Conservation (phyloP, 805 yeast genomes). For the Barnettozyma californica region DNA sequence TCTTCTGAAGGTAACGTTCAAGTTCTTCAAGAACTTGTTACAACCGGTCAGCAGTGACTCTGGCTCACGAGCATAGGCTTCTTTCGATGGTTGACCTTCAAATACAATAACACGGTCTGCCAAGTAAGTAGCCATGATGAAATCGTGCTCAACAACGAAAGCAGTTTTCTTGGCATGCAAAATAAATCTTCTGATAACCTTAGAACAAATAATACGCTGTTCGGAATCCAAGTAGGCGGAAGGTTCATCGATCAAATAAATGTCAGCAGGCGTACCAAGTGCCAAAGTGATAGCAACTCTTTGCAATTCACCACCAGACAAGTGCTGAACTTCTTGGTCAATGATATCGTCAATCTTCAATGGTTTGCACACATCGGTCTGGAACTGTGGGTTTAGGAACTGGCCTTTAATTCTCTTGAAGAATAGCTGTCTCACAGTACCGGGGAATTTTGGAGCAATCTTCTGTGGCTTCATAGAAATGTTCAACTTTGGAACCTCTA, state of each 20-base stretch:
- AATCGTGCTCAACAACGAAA: constrained; percentile 99
- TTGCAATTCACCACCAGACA: constrained; percentile 99
- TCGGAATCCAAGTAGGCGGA: constrained; percentile 98
- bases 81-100: constrained; percentile 88
- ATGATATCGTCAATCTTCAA: constrained; percentile 87
- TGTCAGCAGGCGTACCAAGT: constrained; percentile 91
- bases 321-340: constrained; percentile 95
- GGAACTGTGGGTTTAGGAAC: constrained; percentile 94
- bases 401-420: constrained; percentile 93
- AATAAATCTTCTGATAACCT: constrained; percentile 95
- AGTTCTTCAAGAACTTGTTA: constrained; percentile 92
- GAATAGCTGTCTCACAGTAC: constrained; percentile 96
- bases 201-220: constrained; percentile 98
- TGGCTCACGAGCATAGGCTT: constrained; percentile 82
- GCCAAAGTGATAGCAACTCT: constrained; percentile 97
- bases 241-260: constrained; percentile 96
- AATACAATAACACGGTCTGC: constrained; percentile 98
- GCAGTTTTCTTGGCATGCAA: constrained; percentile 97
- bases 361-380: constrained; percentile 96
- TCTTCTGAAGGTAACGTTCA: constrained; percentile 97
- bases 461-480: constrained; percentile 99
- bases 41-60: constrained; percentile 95
- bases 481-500: constrained; percentile 78
- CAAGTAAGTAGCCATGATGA: constrained; percentile 98
- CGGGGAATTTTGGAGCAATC: constrained; percentile 97